These are phyloP conservation scores for Cyanophora paradoxa DNA, from an alignment of 78 protist species.

Conservation along the genomic window DNA sequence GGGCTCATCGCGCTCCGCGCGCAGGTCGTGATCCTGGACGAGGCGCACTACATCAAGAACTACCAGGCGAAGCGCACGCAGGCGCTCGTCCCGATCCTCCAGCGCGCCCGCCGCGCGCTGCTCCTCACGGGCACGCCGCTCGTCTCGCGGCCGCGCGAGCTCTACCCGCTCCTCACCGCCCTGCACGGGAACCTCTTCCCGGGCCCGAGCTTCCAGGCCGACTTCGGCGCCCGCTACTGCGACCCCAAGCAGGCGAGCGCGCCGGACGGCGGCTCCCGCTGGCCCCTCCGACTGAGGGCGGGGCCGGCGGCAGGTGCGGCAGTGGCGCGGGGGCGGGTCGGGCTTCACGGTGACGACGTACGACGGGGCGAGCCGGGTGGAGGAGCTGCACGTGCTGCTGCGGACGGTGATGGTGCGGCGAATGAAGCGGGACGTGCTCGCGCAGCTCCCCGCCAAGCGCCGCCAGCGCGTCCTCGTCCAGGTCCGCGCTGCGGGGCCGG, in stretches of 20 bases:
- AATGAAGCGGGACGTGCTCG: conserved; percentile 59
- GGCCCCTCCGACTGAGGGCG: background rate
- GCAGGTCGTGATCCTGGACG: too few species aligned
- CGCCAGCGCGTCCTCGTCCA: conserved; percentile 6
- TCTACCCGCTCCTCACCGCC: conserved; percentile 63
- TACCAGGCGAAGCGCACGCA: background rate
- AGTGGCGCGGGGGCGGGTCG: too few species aligned
- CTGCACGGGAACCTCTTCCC: conserved; percentile 15
- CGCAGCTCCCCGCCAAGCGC: conserved; percentile 69
- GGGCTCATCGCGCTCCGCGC: too few species aligned
- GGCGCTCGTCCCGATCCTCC: background rate
- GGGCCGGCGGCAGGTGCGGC: conserved; percentile 40
- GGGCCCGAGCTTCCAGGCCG: background rate
- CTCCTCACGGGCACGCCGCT: conserved; percentile 86
- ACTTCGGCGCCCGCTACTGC: conserved; percentile 53
- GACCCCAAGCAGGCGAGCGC: too few species aligned
- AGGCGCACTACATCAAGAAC: background rate
- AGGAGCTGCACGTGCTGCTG: conserved; percentile 75
- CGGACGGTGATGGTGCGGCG: conserved; percentile 81
- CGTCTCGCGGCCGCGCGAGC: conserved; percentile 74
- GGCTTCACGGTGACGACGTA: too few species aligned
- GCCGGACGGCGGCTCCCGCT: conserved; percentile 3
- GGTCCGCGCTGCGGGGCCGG: background rate
- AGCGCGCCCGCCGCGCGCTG: conserved; percentile 1
- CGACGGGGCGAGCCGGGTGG: conserved; percentile 63